These are phyloP conservation scores for Ambrosiella beaveri DNA, from an alignment of 2,329 filamentous ascomycete genomes.

Conservation along the genomic window DNA sequence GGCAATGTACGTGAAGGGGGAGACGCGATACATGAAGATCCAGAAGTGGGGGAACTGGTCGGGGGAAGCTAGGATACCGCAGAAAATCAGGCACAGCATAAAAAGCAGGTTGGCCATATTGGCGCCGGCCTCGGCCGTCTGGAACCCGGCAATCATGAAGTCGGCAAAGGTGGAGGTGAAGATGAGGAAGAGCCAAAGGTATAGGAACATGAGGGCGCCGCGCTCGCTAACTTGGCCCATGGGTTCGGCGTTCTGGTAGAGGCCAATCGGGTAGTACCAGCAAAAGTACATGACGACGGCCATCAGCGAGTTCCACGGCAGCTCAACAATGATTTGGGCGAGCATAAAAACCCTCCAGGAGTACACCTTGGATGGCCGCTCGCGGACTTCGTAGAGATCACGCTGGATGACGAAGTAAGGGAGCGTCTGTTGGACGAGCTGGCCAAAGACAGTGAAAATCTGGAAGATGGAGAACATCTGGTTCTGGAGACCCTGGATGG, in stretches of 20 bases:
- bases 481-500: constrained; percentile 65
- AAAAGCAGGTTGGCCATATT: constrained; percentile 64
- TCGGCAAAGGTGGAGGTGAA: constrained; percentile 70
- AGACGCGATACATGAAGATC: constrained; percentile 71
- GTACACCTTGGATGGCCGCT: constrained; percentile 71
- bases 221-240: constrained; percentile 48
- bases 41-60: constrained; percentile 52
- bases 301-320: constrained; percentile 70
- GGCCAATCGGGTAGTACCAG: constrained; percentile 76
- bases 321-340: constrained; percentile 65
- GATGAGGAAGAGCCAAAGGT: constrained; percentile 57
- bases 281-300: constrained; percentile 59
- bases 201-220: constrained; percentile 63
- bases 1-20: constrained; percentile 69
- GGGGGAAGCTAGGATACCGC: constrained; percentile 52
- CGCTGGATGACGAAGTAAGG: constrained; percentile 72
- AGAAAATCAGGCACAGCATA: constrained; percentile 57
- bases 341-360: constrained; percentile 75
- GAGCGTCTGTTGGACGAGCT: constrained; percentile 66
- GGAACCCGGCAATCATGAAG: constrained; percentile 59
- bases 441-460: constrained; percentile 64
- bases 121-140: constrained; percentile 56
- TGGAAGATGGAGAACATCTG: constrained; percentile 80
- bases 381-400: constrained; percentile 67
- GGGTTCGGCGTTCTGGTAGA: constrained; percentile 50